Conservation (phyloP, 306 rosid genomes). For the apple (Malus domestica) region DNA sequence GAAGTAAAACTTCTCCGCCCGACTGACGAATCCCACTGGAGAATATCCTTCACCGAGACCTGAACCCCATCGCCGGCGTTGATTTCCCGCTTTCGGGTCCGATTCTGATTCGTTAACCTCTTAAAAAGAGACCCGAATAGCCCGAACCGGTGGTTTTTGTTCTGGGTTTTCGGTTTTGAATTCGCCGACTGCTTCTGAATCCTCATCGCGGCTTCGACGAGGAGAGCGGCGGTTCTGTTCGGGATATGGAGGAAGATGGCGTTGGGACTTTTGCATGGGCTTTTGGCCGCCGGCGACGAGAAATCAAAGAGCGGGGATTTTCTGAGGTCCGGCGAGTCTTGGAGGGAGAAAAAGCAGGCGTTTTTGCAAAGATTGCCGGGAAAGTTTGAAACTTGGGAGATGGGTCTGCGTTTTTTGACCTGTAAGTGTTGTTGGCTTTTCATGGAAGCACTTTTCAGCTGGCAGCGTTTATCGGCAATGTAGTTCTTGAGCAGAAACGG, state of each 20-base stretch:
- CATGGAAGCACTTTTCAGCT: conserved; percentile 12
- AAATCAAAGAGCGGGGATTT: conserved; percentile 68
- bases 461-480: conserved; percentile 24
- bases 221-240: conserved; percentile 57
- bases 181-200: conserved; percentile 55
- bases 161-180: conserved; percentile 31
- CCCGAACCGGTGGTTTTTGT: conserved; percentile 32
- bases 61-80: conserved; percentile 8
- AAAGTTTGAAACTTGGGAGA: conserved; percentile 14
- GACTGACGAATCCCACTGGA: conserved; percentile 42
- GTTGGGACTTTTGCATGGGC: conserved; percentile 44
- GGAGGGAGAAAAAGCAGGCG: conserved; percentile 53
- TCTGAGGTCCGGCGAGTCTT: conserved; percentile 47
- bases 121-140: conserved; percentile 63
- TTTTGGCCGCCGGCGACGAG: conserved; percentile 36
- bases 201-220: conserved; percentile 74
- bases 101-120: conserved; percentile 28
- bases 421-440: conserved; percentile 19
- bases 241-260: conserved; percentile 68
- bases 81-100: conserved; percentile 28
- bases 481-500: conserved; percentile 36
- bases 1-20: not conserved
- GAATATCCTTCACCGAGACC: conserved; percentile 28
- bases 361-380: conserved; percentile 39
- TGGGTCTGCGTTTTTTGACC: conserved; percentile 22